These are phyloP conservation scores for Sonneratia alba DNA, from an alignment of 345 rosid genomes.

Conservation along the genomic window DNA sequence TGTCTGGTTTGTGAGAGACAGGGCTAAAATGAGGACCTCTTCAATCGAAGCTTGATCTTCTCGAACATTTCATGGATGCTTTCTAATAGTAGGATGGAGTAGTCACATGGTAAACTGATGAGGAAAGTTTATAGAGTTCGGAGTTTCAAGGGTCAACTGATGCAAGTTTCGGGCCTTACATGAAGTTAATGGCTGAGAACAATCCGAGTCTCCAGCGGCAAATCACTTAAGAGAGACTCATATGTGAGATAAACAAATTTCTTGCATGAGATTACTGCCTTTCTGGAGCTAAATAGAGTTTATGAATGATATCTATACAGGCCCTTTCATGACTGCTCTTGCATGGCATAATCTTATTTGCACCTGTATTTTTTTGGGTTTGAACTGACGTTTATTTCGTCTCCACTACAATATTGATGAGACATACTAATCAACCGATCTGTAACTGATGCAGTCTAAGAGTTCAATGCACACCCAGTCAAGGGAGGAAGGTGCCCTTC, in stretches of 20 bases:
- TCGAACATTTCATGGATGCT: neutral
- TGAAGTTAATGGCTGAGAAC: neutral
- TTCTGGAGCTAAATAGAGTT: neutral
- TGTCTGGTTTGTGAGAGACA: neutral
- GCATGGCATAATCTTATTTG: neutral
- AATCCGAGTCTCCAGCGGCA: neutral
- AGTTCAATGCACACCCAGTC: too few relatives aligned
- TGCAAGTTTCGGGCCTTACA: neutral
- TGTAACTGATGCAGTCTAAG: too few relatives aligned
- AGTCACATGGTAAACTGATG: neutral
- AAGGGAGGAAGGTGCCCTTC: too few relatives aligned
- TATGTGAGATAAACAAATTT: neutral
- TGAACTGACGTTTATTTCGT: neutral
- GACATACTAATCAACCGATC: too few relatives aligned
- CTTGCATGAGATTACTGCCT: neutral
- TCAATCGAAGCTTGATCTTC: neutral
- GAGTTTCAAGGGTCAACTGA: neutral
- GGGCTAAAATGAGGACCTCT: neutral
- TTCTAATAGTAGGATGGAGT: neutral
- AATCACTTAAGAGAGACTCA: neutral
- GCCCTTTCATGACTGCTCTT: neutral
- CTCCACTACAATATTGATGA: neutral
- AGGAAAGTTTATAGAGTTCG: neutral
- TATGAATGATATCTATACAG: neutral
- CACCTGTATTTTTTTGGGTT: neutral